These are phyloP conservation scores for Dactylonectria estremocensis DNA, from an alignment of 2,329 filamentous ascomycete species.

Conservation along the genomic window DNA sequence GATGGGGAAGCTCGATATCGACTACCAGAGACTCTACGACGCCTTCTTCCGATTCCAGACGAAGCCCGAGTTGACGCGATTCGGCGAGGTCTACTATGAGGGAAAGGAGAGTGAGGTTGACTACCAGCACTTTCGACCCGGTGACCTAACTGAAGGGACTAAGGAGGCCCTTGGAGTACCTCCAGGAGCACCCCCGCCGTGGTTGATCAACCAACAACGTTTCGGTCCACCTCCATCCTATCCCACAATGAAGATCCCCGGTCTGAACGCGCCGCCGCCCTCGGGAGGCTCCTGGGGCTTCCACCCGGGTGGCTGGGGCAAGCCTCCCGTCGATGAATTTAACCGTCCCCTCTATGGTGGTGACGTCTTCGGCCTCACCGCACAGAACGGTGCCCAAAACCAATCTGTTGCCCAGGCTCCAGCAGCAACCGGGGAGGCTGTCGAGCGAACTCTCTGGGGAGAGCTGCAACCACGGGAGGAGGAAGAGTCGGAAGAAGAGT, in stretches of 20 bases:
- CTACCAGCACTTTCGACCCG: conserved; percentile 88
- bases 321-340: conserved; percentile 94
- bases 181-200: conserved; percentile 92
- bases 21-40: conserved; percentile 98
- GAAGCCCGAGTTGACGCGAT: conserved; percentile 93
- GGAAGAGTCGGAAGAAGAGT: conserved; percentile 81
- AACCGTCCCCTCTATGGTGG: conserved; percentile 93
- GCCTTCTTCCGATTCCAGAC: conserved; percentile 99
- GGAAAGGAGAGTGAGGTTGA: conserved; percentile 99
- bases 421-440: conserved; percentile 75
- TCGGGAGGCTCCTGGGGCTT: conserved; percentile 94
- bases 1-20: conserved; percentile 97
- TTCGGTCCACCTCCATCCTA: conserved; percentile 95
- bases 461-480: conserved; percentile 86
- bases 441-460: conserved; percentile 93
- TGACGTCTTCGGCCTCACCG: conserved; percentile 88
- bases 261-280: conserved; percentile 93
- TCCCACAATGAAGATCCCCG: conserved; percentile 93
- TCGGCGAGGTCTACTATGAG: conserved; percentile 99
- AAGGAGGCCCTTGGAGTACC: conserved; percentile 96
- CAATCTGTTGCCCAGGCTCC: conserved; percentile 56
- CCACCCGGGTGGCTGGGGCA: conserved; percentile 94
- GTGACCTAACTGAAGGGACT: conserved; percentile 89
- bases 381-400: conserved; percentile 55
- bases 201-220: conserved; percentile 97